Conservation (phyloP, 495 filamentous ascomycete species). For the Melanomma pulvis-pyrius region DNA sequence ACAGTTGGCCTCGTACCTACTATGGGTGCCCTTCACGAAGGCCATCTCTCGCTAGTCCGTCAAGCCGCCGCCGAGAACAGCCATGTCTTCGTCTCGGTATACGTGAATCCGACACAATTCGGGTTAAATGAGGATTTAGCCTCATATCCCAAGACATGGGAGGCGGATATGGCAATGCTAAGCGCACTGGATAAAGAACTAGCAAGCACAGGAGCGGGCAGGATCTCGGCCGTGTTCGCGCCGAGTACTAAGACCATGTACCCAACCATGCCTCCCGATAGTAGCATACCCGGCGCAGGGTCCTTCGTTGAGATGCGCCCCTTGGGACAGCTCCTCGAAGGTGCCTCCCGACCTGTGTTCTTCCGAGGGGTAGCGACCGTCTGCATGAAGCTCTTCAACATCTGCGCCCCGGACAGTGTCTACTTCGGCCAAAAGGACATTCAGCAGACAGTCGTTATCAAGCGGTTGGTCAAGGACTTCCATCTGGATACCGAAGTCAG, state of each 20-base stretch:
- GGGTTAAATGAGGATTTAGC: conserved; percentile 84
- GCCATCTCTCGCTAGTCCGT: conserved; percentile 85
- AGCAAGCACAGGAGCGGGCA: conserved; percentile 56
- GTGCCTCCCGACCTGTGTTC: conserved; percentile 85
- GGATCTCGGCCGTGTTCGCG: conserved; percentile 80
- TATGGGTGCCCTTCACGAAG: conserved; percentile 93
- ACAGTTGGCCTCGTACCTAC: conserved; percentile 90
- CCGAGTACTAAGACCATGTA: conserved; percentile 86
- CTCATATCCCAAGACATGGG: conserved; percentile 90
- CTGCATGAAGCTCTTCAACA: conserved; percentile 96
- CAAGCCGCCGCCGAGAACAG: conserved; percentile 82
- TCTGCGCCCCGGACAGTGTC: conserved; percentile 79
- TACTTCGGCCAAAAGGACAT: conserved; percentile 99
- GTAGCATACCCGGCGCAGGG: conserved; percentile 67
- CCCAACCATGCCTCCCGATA: conserved; percentile 78
- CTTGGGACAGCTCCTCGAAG: conserved; percentile 77
- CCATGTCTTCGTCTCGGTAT: conserved; percentile 84
- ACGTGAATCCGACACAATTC: conserved; percentile 96
- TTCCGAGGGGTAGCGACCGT: conserved; percentile 96
- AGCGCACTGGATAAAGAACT: conserved; percentile 71
- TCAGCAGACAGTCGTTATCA: conserved; percentile 91
- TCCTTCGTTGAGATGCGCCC: conserved; percentile 95
- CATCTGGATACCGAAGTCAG: conserved; percentile 75
- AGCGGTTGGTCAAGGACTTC: conserved; percentile 84
- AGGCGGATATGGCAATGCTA: conserved; percentile 68